A percentile compares a stretch with the other conserved stretches of the same genome.
Conservation (phyloP, 192 early-diverging fungal genomes). For the Coemansia interrupta region DNA sequence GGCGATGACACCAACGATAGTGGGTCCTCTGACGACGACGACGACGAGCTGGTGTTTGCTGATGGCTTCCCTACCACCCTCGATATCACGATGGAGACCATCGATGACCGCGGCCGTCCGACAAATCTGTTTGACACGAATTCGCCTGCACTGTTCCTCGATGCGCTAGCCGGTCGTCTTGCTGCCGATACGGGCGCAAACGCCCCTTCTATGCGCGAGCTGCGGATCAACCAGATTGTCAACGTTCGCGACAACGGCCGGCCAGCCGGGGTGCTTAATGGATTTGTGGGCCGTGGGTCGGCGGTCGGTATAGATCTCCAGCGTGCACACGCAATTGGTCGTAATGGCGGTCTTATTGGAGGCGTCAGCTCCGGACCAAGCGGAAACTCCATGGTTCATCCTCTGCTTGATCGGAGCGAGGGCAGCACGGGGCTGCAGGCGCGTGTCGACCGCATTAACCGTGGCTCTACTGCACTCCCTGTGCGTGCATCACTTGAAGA, state of each 20-base stretch:
- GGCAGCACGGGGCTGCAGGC: conserved; percentile 26
- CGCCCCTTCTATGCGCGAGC: neutral
- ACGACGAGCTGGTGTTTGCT: conserved; percentile 30
- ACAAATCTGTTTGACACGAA: neutral
- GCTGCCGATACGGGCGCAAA: conserved; percentile 9
- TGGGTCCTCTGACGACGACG: conserved; percentile 20
- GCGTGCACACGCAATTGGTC: conserved; percentile 25
- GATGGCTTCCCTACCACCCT: conserved; percentile 26
- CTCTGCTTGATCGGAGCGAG: conserved; percentile 30
- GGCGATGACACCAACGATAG: conserved; percentile 9
- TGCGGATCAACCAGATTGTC: conserved; percentile 7
- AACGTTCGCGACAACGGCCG: conserved; percentile 15
- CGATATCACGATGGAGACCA: conserved; percentile 46
- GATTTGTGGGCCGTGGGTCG: conserved; percentile 1
- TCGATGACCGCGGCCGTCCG: conserved; percentile 18
- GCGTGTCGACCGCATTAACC: conserved; percentile 41
- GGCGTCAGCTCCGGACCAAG: conserved; percentile 7
- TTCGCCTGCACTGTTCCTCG: conserved; percentile 16
- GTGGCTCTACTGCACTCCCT: conserved; percentile 25
- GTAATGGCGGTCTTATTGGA: conserved; percentile 16
- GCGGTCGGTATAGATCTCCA: conserved; percentile 21
- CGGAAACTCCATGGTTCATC: conserved; percentile 38
- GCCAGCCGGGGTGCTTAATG: conserved; percentile 25
- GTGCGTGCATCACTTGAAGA: conserved; percentile 32
- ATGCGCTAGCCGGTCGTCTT: conserved; percentile 19